phyloP scores from a whole-genome alignment of 2,329 filamentous ascomycete species.

The Graphilbum fragrans region DNA sequence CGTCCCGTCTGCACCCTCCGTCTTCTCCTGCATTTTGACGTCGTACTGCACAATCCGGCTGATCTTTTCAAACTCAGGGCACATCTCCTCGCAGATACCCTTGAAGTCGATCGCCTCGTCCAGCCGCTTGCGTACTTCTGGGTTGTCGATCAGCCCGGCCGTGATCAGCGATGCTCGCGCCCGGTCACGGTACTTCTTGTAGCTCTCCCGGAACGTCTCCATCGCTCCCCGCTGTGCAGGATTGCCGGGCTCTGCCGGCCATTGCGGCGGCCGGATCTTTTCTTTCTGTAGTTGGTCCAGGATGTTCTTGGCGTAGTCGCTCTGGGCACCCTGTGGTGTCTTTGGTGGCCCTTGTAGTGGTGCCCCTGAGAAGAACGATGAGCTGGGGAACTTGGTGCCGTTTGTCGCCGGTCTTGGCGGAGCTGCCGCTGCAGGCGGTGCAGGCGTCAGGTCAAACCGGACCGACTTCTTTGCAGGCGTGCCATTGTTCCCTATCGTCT shows the following conservation, averaged over 20 bases:
- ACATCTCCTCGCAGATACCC: conserved; percentile 59
- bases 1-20: conserved; percentile 26
- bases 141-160: conserved; percentile 51
- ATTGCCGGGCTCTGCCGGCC: conserved; percentile 43
- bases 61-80: conserved; percentile 53
- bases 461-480: not conserved
- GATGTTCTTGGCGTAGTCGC: conserved; percentile 35
- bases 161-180: conserved; percentile 46
- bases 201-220: conserved; percentile 41
- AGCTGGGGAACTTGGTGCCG: not conserved
- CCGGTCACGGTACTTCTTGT: conserved; percentile 43
- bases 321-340: not conserved
- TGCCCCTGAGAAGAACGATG: not conserved
- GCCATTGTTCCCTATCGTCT: not conserved
- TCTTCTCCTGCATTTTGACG: conserved; percentile 43
- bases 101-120: conserved; percentile 55
- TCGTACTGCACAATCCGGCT: conserved; percentile 50
- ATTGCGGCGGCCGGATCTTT: conserved; percentile 38
- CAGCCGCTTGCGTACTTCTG: conserved; percentile 48
- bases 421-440: not conserved
- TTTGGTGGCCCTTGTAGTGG: not conserved
- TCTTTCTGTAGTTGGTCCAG: conserved; percentile 40
- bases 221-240: conserved; percentile 36
- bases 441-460: not conserved
- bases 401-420: not conserved